A percentile compares a stretch with the other conserved stretches of the same genome.
Conservation (phyloP, 2,329 filamentous ascomycete genomes). For the Epichloe amarillans region DNA sequence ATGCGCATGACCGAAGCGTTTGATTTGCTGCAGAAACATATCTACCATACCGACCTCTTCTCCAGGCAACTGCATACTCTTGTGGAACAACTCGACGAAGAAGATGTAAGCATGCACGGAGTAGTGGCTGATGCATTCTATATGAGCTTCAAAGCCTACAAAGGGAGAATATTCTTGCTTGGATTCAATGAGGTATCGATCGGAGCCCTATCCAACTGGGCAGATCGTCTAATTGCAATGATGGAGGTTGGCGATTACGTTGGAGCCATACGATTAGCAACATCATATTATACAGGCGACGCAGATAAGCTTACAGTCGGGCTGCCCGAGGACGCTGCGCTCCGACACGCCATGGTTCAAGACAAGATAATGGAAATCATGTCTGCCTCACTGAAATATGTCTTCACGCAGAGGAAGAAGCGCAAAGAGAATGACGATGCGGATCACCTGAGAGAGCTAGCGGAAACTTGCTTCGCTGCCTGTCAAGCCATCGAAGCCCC, state of each 20-base stretch:
- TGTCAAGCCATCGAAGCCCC: constrained; percentile 65
- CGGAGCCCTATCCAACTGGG: constrained; percentile 91
- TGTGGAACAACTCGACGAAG: constrained; percentile 79
- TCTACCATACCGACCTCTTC: constrained; percentile 84
- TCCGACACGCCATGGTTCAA: constrained; percentile 69
- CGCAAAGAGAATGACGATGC: constrained; percentile 32
- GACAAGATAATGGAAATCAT: constrained; percentile 92
- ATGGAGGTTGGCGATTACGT: constrained; percentile 98
- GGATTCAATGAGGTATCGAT: constrained; percentile 91
- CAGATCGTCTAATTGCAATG: constrained; percentile 78
- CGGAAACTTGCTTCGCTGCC: constrained; percentile 70
- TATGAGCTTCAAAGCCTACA: constrained; percentile 95
- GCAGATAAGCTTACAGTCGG: constrained; percentile 92
- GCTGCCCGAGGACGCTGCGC: constrained; percentile 65
- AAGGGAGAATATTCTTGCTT: constrained; percentile 80
- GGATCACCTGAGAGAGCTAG: constrained; percentile 59
- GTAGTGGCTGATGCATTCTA: constrained; percentile 95
- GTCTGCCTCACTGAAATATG: constrained; percentile 78
- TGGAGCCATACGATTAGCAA: constrained; percentile 77
- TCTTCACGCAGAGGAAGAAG: constrained; percentile 55
- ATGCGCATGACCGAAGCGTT: constrained; percentile 92
- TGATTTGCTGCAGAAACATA: constrained; percentile 80
- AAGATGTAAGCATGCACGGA: constrained; percentile 81
- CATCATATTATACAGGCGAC: constrained; percentile 80
- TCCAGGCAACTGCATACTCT: constrained; percentile 72